Evolutionary conservation across 352 stramenopile genomes (phyloP), one percentile per base, ranked within the genome.

Genomic region (Phytophthora multivora): DNA sequence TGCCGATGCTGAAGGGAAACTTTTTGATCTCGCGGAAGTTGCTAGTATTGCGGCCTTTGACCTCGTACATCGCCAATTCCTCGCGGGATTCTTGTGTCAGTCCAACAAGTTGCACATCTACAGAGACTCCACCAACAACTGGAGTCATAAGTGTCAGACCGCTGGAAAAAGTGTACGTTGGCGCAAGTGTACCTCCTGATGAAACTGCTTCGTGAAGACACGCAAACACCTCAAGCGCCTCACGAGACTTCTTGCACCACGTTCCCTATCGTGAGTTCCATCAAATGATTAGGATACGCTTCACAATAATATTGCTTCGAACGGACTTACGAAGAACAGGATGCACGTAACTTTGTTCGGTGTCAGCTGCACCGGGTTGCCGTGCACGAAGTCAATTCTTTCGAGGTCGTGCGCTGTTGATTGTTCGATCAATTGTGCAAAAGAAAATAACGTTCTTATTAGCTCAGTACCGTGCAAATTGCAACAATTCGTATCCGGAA

Each of bases 251-350:
- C 26, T 63, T 68, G 36, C 79, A 89, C 83, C 83, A 92, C 18
- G 77, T 85, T 19, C 79, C 83, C 80, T 91, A 13, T 9, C 50
- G 2, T 45, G 6, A 33, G 25, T 31, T 46, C 19, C 41, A 41
- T 45, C 33, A 4, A 13, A 35, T 56, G 16, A 56, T 21, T 13
- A 42, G 21, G 42, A n/a, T 63, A 33, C 38, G 16, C 64, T 54
- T 19, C n/a, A 43, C 15, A 26, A 36, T 19, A 50, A n/a, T 35
- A 19, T 50, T 49, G 23, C 25, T 16, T 19, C 30, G 5, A 19
- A 35, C n/a, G 35, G 3, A 43, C 61, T 25, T 76, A 93, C 84
- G 39, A 93, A 93, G 73, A 93, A 93, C n/a, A 93, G 63, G 16
- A 91, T 62, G 30, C 81, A 84, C 0, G 79, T 90, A 39, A 91